Evolutionary conservation across 106 monocot species (phyloP).

Genomic region (Phalaenopsis aphrodite): DNA sequence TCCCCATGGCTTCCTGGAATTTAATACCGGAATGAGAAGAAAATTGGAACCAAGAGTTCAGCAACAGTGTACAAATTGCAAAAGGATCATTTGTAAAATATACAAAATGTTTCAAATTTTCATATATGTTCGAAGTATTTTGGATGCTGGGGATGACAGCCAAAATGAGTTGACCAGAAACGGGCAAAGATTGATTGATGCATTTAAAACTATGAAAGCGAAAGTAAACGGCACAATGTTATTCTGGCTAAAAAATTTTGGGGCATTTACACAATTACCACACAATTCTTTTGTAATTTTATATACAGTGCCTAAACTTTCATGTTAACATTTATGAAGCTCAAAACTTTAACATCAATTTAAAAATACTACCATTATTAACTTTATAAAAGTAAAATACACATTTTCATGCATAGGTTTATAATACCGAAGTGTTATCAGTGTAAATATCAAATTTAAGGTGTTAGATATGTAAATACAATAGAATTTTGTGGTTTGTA

Average conservation of each 20-base stretch:
- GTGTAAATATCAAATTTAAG: too few relatives aligned
- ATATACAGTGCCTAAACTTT: too few relatives aligned
- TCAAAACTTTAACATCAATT: too few relatives aligned
- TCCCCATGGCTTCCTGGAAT: slow-evolving; percentile 92
- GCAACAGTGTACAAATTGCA: not conserved
- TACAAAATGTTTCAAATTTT: not conserved
- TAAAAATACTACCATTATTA: too few relatives aligned
- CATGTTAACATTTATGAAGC: too few relatives aligned
- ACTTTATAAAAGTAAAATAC: too few relatives aligned
- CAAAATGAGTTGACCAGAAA: not conserved
- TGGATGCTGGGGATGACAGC: not conserved
- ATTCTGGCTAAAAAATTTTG: not conserved
- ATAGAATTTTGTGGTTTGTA: too few relatives aligned
- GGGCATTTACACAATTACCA: too few relatives aligned
- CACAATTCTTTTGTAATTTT: too few relatives aligned
- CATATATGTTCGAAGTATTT: not conserved
- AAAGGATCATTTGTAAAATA: not conserved
- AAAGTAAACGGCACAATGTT: not conserved
- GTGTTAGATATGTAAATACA: too few relatives aligned
- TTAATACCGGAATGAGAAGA: not conserved
- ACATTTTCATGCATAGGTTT: too few relatives aligned
- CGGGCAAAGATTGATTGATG: not conserved
- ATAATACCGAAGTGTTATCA: too few relatives aligned
- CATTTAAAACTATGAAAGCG: not conserved
- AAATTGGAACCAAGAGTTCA: not conserved